Base-by-base conservation (phyloP, 2,329 filamentous ascomycete species). In the Talaromyces atroroseus region DNA sequence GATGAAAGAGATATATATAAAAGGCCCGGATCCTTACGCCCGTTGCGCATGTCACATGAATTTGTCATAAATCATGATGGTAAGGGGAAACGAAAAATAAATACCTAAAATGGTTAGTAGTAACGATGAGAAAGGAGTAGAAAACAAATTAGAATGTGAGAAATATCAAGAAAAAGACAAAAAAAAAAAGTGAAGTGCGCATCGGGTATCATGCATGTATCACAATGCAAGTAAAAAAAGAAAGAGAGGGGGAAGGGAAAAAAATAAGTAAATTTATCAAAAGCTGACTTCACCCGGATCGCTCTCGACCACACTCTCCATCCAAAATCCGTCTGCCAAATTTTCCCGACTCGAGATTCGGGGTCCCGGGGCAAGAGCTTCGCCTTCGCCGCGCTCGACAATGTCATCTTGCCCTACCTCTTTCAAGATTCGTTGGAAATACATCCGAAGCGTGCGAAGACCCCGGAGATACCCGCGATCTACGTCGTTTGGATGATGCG, bases 401-500 rank as follows among this genome's bases (percentile, higher is more conserved):
- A 72, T 72, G 42, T 78, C 71, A 49, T 76, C 69, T 32, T 73
- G 67, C 42, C 77, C 49, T 52, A 92, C 81, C 61, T 97, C 92
- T 64, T 83, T 83, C 76, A 94, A 87, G 53, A 99, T 96, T 56
- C 85, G 83, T 64, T 92, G 80, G 66, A 99, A 95, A 70, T 96
- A 97, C 68, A 85, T 82, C 56, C 85, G 82, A 62, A 99, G 75
- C 2, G 86, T 90, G 52, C 86, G 80, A 58, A 99, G 73, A 0
- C 94, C 94, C 56, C 92, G 86, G 42, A 99, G 77, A 66, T 97
- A 99, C 0, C 94, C 94, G 26, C 86, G 82, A 64, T 99, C 94
- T 6, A 95, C 86, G 59, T 90, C 86, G 36, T 87, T 76, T 0
- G 90, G 89, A 67, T 95, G 84, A 58, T 84, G 81, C 4, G 94